phyloP scores from a whole-genome alignment of 140 eudicot genomes.

The Flaveria floridana region DNA sequence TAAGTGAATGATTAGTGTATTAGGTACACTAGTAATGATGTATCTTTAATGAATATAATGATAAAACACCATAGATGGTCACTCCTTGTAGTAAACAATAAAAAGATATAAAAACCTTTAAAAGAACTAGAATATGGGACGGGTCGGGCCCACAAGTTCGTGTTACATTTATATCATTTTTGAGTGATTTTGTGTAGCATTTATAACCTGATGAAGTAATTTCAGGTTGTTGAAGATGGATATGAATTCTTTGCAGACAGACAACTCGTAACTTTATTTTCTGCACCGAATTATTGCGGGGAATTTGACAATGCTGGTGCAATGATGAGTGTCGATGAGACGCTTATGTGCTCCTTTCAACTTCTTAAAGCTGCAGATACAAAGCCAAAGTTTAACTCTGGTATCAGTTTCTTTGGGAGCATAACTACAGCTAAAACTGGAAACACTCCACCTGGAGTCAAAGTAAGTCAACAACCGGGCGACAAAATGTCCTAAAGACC shows the following conservation, averaged over 20 bases:
- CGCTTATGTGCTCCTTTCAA: not conserved
- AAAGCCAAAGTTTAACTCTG: not conserved
- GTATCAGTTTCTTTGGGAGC: not conserved
- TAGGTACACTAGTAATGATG: too few species aligned
- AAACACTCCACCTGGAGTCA: not conserved
- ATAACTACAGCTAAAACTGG: not conserved
- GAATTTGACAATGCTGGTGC: conserved; percentile 4
- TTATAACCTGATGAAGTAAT: not conserved
- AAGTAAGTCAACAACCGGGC: not conserved
- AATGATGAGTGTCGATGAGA: conserved; percentile 3
- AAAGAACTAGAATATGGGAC: not conserved
- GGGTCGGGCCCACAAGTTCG: not conserved
- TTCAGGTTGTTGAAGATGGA: conserved; percentile 1
- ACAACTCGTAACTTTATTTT: conserved; percentile 1
- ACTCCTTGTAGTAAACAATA: too few species aligned
- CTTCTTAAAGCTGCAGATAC: not conserved
- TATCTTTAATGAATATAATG: not conserved
- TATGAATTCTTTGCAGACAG: conserved; percentile 9
- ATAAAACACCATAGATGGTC: too few species aligned
- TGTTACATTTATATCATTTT: not conserved
- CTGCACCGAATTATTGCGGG: conserved; percentile 3
- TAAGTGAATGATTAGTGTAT: not conserved
- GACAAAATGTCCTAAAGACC: not conserved
- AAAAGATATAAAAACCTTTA: too few species aligned
- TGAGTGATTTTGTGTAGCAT: not conserved